Percentiles rank a stretch among this genome's conserved stretches.
Conservation (phyloP, 148 eudicot genomes). For the Nyssa sinensis region DNA sequence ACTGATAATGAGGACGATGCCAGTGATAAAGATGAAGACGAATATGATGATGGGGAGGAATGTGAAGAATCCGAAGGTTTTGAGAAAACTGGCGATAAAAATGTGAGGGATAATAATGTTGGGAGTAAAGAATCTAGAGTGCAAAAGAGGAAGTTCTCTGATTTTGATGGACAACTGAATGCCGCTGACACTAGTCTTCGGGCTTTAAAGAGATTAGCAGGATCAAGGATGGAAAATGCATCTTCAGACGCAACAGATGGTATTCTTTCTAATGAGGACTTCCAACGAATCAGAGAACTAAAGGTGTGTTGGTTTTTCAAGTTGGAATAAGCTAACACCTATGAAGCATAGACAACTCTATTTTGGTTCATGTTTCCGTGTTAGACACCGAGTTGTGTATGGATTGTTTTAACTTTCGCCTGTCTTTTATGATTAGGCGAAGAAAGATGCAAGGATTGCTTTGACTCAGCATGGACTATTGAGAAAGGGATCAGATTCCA, state of each 20-base stretch:
- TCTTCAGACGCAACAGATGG: constrained; percentile 48
- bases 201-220: constrained; percentile 76
- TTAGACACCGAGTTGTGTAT: too few species aligned
- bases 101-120: constrained; percentile 17
- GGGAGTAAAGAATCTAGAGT: constrained; percentile 19
- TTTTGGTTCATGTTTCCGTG: too few species aligned
- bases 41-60: constrained; percentile 30
- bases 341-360: too few species aligned
- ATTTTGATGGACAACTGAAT: constrained; percentile 69
- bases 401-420: not conserved
- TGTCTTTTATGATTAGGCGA: constrained; percentile 48
- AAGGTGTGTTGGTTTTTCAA: constrained; percentile 47
- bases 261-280: constrained; percentile 89
- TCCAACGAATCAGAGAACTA: constrained; percentile 67
- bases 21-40: constrained; percentile 26
- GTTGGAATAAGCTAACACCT: not conserved
- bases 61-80: constrained; percentile 16
- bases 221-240: constrained; percentile 33
- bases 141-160: constrained; percentile 68
- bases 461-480: constrained; percentile 65
- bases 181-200: constrained; percentile 77
- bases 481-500: constrained; percentile 51
- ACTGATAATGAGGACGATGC: constrained; percentile 24
- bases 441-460: constrained; percentile 60
- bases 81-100: too few species aligned